These are phyloP conservation scores for Spergularia marina DNA, from an alignment of 148 eudicot genomes.

Conservation along the genomic window DNA sequence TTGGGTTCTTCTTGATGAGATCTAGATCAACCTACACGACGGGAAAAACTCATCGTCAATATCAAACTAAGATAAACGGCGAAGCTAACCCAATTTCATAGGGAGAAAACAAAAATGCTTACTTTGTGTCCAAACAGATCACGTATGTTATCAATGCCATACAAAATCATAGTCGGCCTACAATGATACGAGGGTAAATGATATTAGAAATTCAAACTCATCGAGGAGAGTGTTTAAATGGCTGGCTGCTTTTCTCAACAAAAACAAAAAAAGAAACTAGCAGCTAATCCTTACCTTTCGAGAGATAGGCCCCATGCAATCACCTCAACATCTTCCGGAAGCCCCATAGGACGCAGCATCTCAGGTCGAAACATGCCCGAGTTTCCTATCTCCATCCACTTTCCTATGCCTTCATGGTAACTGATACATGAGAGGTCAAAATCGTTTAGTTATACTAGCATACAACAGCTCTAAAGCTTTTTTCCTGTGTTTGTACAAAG, in stretches of 20 bases:
- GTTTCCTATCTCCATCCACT: conserved; percentile 95
- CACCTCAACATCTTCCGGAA: conserved; percentile 90
- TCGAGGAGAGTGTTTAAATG: not conserved
- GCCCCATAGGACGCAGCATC: conserved; percentile 96
- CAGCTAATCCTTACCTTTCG: conserved; percentile 52
- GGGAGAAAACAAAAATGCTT: conserved; percentile 7
- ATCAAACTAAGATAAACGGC: not conserved
- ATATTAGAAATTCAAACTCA: not conserved
- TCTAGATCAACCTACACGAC: conserved; percentile 69
- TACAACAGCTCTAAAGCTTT: not conserved
- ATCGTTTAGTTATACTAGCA: no score
- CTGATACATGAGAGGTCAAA: conserved; percentile 30
- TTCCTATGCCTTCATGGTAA: conserved; percentile 80
- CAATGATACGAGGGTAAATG: conserved; percentile 1
- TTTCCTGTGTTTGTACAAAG: not conserved
- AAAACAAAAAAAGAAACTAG: no score
- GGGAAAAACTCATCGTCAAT: not conserved
- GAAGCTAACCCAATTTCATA: no score
- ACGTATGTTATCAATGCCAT: conserved; percentile 80
- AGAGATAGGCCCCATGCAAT: conserved; percentile 98
- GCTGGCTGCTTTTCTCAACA: no score
- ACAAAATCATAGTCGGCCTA: conserved; percentile 89
- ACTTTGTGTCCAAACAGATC: conserved; percentile 96
- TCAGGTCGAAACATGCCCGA: conserved; percentile 97
- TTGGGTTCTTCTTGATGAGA: conserved; percentile 68